A percentile compares a stretch with the other conserved stretches of the same genome.
phyloP scores from a whole-genome alignment of 805 yeast species.

The Lipomyces anomalus region DNA sequence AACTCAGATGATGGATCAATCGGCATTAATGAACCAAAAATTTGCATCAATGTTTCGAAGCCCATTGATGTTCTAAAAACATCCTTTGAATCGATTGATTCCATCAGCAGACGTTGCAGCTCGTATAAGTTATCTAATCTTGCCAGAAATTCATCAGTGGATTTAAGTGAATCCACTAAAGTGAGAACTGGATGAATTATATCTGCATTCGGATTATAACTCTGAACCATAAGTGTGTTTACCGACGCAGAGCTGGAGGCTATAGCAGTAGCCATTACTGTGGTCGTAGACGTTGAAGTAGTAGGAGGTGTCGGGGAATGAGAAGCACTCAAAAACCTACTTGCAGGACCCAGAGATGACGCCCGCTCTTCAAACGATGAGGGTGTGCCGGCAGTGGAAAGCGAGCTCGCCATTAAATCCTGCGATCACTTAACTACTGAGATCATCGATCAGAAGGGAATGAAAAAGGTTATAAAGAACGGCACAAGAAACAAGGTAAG shows the following conservation, averaged over 20 bases:
- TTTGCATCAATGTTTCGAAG: constrained; percentile 11
- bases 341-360: not conserved
- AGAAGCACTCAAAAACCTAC: not conserved
- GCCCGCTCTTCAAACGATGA: not conserved
- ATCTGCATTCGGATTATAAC: no score
- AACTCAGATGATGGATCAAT: not conserved
- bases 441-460: no score
- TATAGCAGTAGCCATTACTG: not conserved
- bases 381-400: not conserved
- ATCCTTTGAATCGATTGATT: constrained; percentile 23
- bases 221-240: no score
- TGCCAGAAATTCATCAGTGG: constrained; percentile 20
- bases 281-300: not conserved
- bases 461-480: no score
- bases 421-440: no score
- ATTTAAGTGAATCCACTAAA: constrained; percentile 16
- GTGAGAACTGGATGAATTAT: constrained; percentile 19
- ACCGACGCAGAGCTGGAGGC: no score
- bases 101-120: constrained; percentile 23
- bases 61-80: constrained; percentile 23
- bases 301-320: not conserved
- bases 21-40: not conserved
- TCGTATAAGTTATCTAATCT: constrained; percentile 21
- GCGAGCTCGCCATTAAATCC: not conserved
- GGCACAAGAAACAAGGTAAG: no score